These are phyloP conservation scores for Fusarium siculi DNA, from an alignment of 2,329 filamentous ascomycete genomes.

Conservation along the genomic window DNA sequence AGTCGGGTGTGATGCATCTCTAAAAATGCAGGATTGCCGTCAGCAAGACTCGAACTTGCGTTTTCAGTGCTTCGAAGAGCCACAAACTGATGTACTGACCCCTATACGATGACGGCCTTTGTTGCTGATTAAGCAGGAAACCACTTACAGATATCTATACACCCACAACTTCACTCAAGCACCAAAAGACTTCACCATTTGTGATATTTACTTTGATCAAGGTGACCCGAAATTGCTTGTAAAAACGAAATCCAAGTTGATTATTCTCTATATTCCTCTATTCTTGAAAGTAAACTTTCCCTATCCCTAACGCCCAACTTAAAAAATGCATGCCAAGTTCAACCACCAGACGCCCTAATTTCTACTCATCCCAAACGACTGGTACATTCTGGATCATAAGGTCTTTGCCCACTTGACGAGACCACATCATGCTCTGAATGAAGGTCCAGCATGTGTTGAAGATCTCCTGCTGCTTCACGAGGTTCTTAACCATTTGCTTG, in stretches of 20 bases:
- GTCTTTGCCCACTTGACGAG: not conserved
- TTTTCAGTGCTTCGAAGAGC: constrained; percentile 35
- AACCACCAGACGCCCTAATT: not conserved
- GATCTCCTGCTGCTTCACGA: constrained; percentile 9
- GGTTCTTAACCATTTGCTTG: not conserved
- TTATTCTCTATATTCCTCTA: not conserved
- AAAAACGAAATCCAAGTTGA: no score
- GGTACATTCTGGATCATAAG: not conserved
- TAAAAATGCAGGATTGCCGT: constrained; percentile 14
- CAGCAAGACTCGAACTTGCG: constrained; percentile 40
- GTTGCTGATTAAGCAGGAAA: constrained; percentile 1
- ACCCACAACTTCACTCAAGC: not conserved
- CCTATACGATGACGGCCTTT: constrained; percentile 41
- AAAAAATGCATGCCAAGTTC: not conserved
- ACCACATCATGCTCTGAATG: constrained; percentile 1
- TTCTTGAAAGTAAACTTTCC: not conserved
- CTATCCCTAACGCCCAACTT: not conserved
- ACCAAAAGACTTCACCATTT: not conserved
- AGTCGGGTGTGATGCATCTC: not conserved
- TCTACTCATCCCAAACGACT: constrained; percentile 3
- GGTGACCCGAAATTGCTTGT: not conserved
- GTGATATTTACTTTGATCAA: not conserved
- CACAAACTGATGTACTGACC: constrained; percentile 43
- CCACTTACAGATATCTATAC: not conserved
- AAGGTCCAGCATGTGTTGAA: constrained; percentile 9